Evolutionary conservation across 768 basidiomycete genomes (phyloP), one percentile per base, ranked within the genome.

Genomic region (Suillus spraguei): DNA sequence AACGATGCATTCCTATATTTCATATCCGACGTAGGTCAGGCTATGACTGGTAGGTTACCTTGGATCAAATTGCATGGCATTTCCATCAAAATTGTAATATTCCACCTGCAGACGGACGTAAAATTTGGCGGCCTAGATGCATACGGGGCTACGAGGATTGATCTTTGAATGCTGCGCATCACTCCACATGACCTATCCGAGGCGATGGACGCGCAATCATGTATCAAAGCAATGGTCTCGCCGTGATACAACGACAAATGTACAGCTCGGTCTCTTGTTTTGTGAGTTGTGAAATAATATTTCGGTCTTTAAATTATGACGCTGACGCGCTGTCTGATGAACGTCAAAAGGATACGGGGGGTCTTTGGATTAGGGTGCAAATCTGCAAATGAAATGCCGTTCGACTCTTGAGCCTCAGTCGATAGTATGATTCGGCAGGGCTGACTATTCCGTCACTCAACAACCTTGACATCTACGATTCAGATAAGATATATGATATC

Each of bases 121-220:
- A 33, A 17, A 10, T 53, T 33, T 17, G 10, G 7, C 20, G 5
- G 20, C 10, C 32, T 10, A 53, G 52, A 1, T 6, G 52, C 32
- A 33, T 53, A 20, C 20, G 52, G 52, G 32, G 52, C 32, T 35
- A 53, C 28, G 10, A 52, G 52, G 11, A 53, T 20, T 33, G 52
- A 20, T 53, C 52, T 20, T 33, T 10, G 20, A 9, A 53, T 53
- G 20, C 20, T 53, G 17, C 6, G 33, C 32, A 53, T 20, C 33
- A 32, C 33, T 36, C 33, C 33, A 13, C 52, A 53, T 53, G 33
- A 53, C 52, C 10, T n/a, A 35, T 53, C 52, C 52, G 52, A n/a
- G 52, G 52, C 52, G 52, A 53, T 7, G 33, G 50, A 5, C 5
- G 5, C 50, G 50, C 17, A 52, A 53, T n/a, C 11, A 35, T 33